Percentiles rank a stretch among this genome's conserved stretches.
These are phyloP conservation scores for Ogataea trehalophila DNA, from an alignment of 805 yeast genomes.

Conservation along the genomic window DNA sequence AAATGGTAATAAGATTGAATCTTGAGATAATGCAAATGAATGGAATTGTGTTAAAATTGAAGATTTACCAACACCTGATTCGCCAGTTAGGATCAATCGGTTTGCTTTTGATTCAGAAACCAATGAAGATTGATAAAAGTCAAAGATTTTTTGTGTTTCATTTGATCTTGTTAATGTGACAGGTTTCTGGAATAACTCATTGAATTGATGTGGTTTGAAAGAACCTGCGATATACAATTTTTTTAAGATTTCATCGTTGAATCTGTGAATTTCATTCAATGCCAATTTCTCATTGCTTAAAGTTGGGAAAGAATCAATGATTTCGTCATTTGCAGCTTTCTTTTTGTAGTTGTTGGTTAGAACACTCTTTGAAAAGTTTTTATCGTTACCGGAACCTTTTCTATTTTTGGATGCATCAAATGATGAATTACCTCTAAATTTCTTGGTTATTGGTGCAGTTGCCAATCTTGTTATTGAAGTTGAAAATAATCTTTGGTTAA, in stretches of 20 bases:
- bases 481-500: not conserved
- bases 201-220: constrained; percentile 62
- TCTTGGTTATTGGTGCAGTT: constrained; percentile 20
- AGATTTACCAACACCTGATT: constrained; percentile 76
- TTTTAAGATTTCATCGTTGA: constrained; percentile 36
- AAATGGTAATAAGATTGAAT: constrained; percentile 53
- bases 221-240: constrained; percentile 52
- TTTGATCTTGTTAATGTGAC: constrained; percentile 51
- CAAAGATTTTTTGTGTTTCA: constrained; percentile 36
- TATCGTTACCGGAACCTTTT: constrained; percentile 31
- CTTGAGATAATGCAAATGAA: constrained; percentile 39
- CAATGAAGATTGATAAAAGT: constrained; percentile 34
- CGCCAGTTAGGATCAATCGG: constrained; percentile 59
- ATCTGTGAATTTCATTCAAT: constrained; percentile 34
- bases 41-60: constrained; percentile 66
- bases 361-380: constrained; percentile 23
- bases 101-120: constrained; percentile 35
- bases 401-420: constrained; percentile 23
- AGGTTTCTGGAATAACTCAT: constrained; percentile 61
- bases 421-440: constrained; percentile 4
- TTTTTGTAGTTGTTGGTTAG: constrained; percentile 21
- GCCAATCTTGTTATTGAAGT: constrained; percentile 1
- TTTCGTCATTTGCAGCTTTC: constrained; percentile 17
- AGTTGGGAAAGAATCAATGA: constrained; percentile 16
- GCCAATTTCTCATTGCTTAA: constrained; percentile 13